Evolutionary conservation across 129 eudicot genomes (phyloP).

Genomic region (Silybum marianum): DNA sequence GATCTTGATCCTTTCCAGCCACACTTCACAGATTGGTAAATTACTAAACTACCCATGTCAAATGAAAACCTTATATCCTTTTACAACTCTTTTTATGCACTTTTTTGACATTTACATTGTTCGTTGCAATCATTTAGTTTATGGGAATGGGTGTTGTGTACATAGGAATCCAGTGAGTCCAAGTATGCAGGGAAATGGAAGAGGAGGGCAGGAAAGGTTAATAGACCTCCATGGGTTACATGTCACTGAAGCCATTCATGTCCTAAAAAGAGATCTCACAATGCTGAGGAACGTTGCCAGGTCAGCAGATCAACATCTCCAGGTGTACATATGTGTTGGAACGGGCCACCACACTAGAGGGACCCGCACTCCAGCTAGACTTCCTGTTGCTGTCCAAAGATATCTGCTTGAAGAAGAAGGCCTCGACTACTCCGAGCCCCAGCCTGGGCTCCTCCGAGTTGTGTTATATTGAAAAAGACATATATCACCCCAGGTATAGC

Average conservation of each 20-base stretch:
- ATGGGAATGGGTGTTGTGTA: constrained; percentile 18
- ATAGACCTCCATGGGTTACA: constrained; percentile 87
- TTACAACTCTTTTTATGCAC: not conserved
- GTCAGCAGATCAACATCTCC: constrained; percentile 65
- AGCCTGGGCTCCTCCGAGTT: constrained; percentile 84
- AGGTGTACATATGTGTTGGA: constrained; percentile 78
- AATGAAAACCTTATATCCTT: not conserved
- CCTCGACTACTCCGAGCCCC: constrained; percentile 79
- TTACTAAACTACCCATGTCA: not conserved
- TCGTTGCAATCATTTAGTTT: constrained; percentile 21
- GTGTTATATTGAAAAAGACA: constrained; percentile 51
- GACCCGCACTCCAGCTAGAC: constrained; percentile 71
- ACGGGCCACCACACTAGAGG: constrained; percentile 89
- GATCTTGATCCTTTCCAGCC: constrained; percentile 3
- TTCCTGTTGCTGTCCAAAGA: constrained; percentile 75
- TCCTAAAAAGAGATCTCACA: constrained; percentile 66
- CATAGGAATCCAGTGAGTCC: constrained; percentile 50
- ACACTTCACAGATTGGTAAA: not conserved
- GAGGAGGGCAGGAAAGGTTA: constrained; percentile 69
- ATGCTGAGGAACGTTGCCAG: constrained; percentile 63
- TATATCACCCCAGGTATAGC: constrained; percentile 9
- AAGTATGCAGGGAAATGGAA: constrained; percentile 46
- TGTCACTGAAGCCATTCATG: constrained; percentile 76
- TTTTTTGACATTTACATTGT: not conserved
- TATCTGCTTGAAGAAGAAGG: constrained; percentile 90